These are phyloP conservation scores for Paramecium sexaurelia DNA, from an alignment of 73 alveolate genomes.

Conservation along the genomic window DNA sequence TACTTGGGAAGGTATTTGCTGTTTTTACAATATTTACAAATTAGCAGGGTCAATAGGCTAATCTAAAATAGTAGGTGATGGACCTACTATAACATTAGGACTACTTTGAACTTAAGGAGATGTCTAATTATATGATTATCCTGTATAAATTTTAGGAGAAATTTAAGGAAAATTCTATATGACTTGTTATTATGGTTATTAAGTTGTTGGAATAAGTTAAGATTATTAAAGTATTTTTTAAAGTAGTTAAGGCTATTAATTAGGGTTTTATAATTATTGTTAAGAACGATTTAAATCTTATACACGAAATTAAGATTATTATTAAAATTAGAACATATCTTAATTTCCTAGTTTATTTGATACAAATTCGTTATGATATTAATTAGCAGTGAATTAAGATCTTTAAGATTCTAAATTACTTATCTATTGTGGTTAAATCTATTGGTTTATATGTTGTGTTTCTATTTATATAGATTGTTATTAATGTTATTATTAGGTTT, in stretches of 20 bases:
- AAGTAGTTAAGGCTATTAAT: not conserved
- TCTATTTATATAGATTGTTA: not conserved
- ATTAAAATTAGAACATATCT: not conserved
- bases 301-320: not conserved
- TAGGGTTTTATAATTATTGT: not conserved
- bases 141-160: not conserved
- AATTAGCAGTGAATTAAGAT: not conserved
- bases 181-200: not conserved
- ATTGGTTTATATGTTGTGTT: not conserved
- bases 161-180: not conserved
- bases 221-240: not conserved
- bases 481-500: not conserved
- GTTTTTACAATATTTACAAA: not conserved
- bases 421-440: not conserved
- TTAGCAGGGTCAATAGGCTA: not conserved
- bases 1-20: not conserved
- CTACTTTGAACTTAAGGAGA: not conserved
- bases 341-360: not conserved
- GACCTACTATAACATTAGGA: not conserved
- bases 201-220: not conserved
- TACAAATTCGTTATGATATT: not conserved
- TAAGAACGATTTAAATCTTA: not conserved
- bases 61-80: not conserved
- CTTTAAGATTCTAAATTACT: not conserved
- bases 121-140: not conserved